Evolutionary conservation across 1,284 basidiomycete species (phyloP).

Genomic region (Cutaneotrichosporon cavernicola): DNA sequence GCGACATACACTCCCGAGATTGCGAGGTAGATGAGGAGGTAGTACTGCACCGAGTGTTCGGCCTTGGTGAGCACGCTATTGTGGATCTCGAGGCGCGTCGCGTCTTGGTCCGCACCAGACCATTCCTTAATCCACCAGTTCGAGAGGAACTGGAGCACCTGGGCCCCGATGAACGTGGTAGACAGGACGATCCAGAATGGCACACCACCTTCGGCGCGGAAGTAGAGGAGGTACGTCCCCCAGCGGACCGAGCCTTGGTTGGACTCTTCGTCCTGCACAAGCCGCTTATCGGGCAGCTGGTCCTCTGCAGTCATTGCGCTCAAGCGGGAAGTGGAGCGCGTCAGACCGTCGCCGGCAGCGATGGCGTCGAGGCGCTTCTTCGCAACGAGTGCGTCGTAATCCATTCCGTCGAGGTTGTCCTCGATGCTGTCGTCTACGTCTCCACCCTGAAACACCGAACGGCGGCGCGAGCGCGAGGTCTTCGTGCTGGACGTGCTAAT

Average conservation of each 20-base stretch:
- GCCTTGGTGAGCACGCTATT: not conserved
- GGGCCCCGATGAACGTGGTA: conserved; percentile 42
- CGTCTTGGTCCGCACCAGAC: conserved; percentile 34
- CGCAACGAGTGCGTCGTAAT: conserved; percentile 62
- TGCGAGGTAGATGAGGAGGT: conserved; percentile 43
- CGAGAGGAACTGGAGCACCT: conserved; percentile 47
- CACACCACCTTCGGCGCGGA: conserved; percentile 40
- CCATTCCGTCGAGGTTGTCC: conserved; percentile 59
- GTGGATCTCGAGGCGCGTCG: not conserved
- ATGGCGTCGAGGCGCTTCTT: conserved; percentile 39
- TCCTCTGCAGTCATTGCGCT: conserved; percentile 35
- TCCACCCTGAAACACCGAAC: not conserved
- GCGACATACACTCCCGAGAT: conserved; percentile 45
- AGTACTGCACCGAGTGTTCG: conserved; percentile 36
- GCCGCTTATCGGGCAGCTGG: conserved; percentile 40
- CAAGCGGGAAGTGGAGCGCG: not conserved
- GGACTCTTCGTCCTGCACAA: conserved; percentile 46
- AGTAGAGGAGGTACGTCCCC: conserved; percentile 46
- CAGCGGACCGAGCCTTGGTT: conserved; percentile 41
- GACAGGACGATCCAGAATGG: conserved; percentile 45
- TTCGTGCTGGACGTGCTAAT: not conserved
- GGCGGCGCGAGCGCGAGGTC: conserved; percentile 1
- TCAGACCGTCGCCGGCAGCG: conserved; percentile 30
- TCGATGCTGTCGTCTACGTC: conserved; percentile 30
- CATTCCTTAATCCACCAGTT: conserved; percentile 53